Evolutionary conservation across 176 grass and related monocot species (phyloP).

Genomic region (Areca catechu): DNA sequence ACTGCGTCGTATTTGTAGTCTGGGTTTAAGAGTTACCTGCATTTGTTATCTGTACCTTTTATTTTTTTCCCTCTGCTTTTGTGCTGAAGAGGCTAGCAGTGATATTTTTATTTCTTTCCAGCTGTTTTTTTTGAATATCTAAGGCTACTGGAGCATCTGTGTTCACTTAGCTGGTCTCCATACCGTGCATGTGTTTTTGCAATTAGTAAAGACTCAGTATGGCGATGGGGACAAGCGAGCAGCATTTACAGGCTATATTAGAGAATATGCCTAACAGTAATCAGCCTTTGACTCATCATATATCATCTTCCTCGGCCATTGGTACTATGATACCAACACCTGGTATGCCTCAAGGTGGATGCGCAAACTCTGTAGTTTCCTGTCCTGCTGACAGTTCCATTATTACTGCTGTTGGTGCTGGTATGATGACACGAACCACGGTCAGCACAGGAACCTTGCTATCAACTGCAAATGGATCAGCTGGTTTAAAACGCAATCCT

Average conservation of each 20-base stretch:
- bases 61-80: too few species aligned
- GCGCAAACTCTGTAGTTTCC: constrained; percentile 42
- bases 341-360: constrained; percentile 52
- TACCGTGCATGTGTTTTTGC: constrained; percentile 9
- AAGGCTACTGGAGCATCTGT: too few species aligned
- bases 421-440: constrained; percentile 45
- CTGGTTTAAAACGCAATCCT: constrained; percentile 11
- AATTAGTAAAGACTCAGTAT: constrained; percentile 65
- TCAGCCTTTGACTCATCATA: constrained; percentile 20
- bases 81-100: too few species aligned
- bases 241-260: constrained; percentile 42
- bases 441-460: constrained; percentile 39
- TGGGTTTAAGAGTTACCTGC: too few species aligned
- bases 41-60: too few species aligned
- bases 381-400: constrained; percentile 46
- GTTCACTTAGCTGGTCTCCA: too few species aligned
- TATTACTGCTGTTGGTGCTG: constrained; percentile 32
- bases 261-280: constrained; percentile 29
- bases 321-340: constrained; percentile 94
- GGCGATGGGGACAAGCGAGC: constrained; percentile 43
- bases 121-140: too few species aligned
- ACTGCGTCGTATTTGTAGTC: too few species aligned
- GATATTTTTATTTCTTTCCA: too few species aligned
- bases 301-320: constrained; percentile 55
- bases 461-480: constrained; percentile 27